These are phyloP conservation scores for Boletus smithii DNA, from an alignment of 1,284 basidiomycete species.

Conservation along the genomic window DNA sequence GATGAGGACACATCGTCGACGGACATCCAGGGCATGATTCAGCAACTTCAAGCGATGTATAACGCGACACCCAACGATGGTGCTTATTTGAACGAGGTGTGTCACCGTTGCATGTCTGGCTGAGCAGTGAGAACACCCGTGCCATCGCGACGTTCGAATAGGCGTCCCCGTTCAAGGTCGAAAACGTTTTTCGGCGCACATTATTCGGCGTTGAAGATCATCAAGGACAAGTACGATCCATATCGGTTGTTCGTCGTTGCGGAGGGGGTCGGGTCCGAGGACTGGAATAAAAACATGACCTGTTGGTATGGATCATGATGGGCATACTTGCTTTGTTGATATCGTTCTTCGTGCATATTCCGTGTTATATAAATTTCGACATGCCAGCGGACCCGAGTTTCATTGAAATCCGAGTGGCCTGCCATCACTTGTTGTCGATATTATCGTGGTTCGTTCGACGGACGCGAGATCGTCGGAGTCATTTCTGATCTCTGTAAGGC, in stretches of 20 bases:
- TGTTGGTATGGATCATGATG: conserved; percentile 21
- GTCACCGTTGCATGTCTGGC: too few relatives aligned
- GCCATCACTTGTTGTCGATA: too few relatives aligned
- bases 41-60: conserved; percentile 21
- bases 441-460: too few relatives aligned
- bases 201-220: conserved; percentile 36
- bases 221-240: conserved; percentile 46
- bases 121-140: too few relatives aligned
- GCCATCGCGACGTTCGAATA: too few relatives aligned
- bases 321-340: too few relatives aligned
- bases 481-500: too few relatives aligned
- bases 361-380: too few relatives aligned
- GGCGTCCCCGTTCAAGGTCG: conserved; percentile 40
- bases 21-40: conserved; percentile 28
- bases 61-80: conserved; percentile 33
- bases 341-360: too few relatives aligned
- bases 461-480: too few relatives aligned
- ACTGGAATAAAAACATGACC: conserved; percentile 30
- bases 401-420: too few relatives aligned
- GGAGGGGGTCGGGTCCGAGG: conserved; percentile 44
- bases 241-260: conserved; percentile 41
- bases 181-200: conserved; percentile 45
- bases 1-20: conserved; percentile 27
- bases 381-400: too few relatives aligned
- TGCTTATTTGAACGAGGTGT: conserved; percentile 43